These are phyloP conservation scores for Aristolochia californica DNA, from an alignment of 164 flowering plant species.

Conservation along the genomic window DNA sequence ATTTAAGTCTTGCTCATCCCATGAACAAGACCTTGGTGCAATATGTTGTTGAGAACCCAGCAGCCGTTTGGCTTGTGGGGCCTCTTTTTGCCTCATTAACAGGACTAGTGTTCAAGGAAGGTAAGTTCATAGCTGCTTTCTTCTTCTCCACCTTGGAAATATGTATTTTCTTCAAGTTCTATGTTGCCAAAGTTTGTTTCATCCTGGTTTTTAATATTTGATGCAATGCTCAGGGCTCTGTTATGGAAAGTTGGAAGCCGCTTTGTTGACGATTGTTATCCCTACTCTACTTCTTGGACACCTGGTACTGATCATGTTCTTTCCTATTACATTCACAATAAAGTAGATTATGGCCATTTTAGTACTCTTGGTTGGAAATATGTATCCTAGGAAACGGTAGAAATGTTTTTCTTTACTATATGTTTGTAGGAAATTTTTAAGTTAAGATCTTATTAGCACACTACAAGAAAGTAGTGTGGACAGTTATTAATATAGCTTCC, in stretches of 20 bases:
- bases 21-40: slow-evolving; percentile 51
- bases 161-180: too few relatives aligned
- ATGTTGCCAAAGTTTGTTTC: neutral
- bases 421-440: too few relatives aligned
- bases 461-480: too few relatives aligned
- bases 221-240: slow-evolving; percentile 59
- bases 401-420: too few relatives aligned
- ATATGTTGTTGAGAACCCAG: slow-evolving; percentile 54
- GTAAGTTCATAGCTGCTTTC: slow-evolving; percentile 20
- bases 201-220: neutral
- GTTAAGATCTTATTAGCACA: too few relatives aligned
- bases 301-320: slow-evolving; percentile 42
- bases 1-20: slow-evolving; percentile 46
- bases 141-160: too few relatives aligned
- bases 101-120: slow-evolving; percentile 97
- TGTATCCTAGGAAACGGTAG: too few relatives aligned
- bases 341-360: neutral
- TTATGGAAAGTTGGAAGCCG: slow-evolving; percentile 96
- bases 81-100: slow-evolving; percentile 90
- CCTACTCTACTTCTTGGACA: slow-evolving; percentile 85
- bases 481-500: too few relatives aligned
- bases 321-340: neutral
- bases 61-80: slow-evolving; percentile 84
- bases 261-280: slow-evolving; percentile 65
- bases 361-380: too few relatives aligned